These are phyloP conservation scores for Vaccinium myrtillus DNA, from an alignment of 148 eudicot species.

Conservation along the genomic window DNA sequence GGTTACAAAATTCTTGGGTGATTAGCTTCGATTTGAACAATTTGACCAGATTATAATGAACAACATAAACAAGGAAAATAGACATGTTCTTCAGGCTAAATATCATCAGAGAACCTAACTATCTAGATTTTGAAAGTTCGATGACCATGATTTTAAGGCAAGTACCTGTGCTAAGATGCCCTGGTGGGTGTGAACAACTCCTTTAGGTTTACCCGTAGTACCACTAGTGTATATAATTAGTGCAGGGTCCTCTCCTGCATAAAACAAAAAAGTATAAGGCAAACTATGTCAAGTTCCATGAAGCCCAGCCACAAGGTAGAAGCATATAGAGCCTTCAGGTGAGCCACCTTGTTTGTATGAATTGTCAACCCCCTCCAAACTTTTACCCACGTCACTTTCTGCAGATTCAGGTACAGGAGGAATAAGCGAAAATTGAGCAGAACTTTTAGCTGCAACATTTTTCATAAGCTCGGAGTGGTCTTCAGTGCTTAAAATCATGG, in stretches of 20 bases:
- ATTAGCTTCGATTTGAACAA: constrained; percentile 6
- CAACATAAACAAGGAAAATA: constrained; percentile 1
- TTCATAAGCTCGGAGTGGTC: constrained; percentile 85
- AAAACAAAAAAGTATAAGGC: constrained; percentile 12
- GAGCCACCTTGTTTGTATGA: constrained; percentile 47
- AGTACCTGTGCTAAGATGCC: constrained; percentile 88
- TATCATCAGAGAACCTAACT: background rate
- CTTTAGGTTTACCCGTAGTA: constrained; percentile 99
- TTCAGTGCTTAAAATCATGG: constrained; percentile 87
- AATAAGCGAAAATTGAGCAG: constrained; percentile 70
- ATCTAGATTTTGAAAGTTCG: background rate
- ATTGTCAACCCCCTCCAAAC: constrained; percentile 31
- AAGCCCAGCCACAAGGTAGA: background rate
- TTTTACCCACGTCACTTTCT: constrained; percentile 26
- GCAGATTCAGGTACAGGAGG: constrained; percentile 54
- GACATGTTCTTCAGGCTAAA: background rate
- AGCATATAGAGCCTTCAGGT: constrained; percentile 7
- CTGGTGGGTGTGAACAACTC: constrained; percentile 91
- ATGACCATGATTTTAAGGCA: constrained; percentile 6
- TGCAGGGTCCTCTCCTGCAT: constrained; percentile 76
- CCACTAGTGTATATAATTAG: constrained; percentile 93
- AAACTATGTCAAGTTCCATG: constrained; percentile 5
- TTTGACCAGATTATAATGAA: constrained; percentile 8
- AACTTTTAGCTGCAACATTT: constrained; percentile 71
- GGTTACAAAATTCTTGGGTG: background rate